These are phyloP conservation scores for Trichophyton benhamiae DNA, from an alignment of 2,329 filamentous ascomycete species.

Conservation along the genomic window DNA sequence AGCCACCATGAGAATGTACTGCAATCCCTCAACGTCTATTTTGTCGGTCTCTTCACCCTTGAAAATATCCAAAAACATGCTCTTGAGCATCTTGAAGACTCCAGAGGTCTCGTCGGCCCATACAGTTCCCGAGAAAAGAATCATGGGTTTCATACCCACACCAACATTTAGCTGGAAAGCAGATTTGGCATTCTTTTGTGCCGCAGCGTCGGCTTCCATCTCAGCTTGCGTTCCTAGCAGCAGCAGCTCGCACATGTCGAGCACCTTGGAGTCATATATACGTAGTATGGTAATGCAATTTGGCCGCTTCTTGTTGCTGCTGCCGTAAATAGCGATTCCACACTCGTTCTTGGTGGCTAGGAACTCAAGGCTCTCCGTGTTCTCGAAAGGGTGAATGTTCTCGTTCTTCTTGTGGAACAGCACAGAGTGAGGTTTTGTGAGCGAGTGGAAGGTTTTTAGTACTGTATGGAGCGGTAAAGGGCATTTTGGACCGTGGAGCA, in stretches of 20 bases:
- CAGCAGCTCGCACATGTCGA: conserved; percentile 90
- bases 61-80: conserved; percentile 81
- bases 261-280: conserved; percentile 71
- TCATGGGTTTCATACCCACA: conserved; percentile 74
- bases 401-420: conserved; percentile 96
- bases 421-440: conserved; percentile 73
- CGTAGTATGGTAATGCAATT: conserved; percentile 74
- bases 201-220: conserved; percentile 50
- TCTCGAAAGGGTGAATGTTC: conserved; percentile 81
- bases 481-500: conserved; percentile 77
- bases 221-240: conserved; percentile 58
- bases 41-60: conserved; percentile 65
- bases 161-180: conserved; percentile 46
- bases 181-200: conserved; percentile 40
- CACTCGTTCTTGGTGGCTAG: conserved; percentile 95
- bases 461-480: conserved; percentile 73
- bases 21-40: conserved; percentile 88
- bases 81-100: conserved; percentile 76
- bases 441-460: conserved; percentile 67
- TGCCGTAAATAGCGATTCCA: conserved; percentile 70
- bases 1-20: conserved; percentile 74
- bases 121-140: conserved; percentile 77
- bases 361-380: conserved; percentile 77
- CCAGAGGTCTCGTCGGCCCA: conserved; percentile 73
- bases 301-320: conserved; percentile 86